Evolutionary conservation across 2,329 filamentous ascomycete genomes (phyloP).

Genomic region (Fusarium fujikuroi): DNA sequence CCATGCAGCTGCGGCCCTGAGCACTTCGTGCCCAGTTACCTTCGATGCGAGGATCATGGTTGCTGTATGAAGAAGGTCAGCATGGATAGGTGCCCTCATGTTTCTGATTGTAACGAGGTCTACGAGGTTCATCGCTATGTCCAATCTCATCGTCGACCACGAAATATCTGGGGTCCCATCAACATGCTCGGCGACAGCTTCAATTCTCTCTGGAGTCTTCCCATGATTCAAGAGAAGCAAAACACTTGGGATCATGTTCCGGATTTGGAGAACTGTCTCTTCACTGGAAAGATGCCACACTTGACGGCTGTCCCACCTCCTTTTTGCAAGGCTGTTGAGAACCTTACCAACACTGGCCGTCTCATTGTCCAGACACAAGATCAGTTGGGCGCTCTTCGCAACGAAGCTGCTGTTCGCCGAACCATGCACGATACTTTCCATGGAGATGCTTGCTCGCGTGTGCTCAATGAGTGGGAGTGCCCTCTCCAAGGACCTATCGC

Average conservation of each 20-base stretch:
- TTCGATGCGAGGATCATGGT: conserved; percentile 41
- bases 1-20: conserved; percentile 35
- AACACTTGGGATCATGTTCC: neutral
- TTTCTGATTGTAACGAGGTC: conserved; percentile 11
- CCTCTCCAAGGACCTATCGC: neutral
- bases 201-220: neutral
- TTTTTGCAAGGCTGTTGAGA: conserved; percentile 1
- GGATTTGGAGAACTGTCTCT: conserved; percentile 5
- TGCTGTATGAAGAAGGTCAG: conserved; percentile 41
- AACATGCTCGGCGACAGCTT: neutral
- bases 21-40: neutral
- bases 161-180: conserved; percentile 4
- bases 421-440: conserved; percentile 9
- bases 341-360: conserved; percentile 6
- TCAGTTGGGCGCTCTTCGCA: neutral
- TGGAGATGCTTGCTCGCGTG: conserved; percentile 21
- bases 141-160: conserved; percentile 9
- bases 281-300: neutral
- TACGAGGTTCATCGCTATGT: conserved; percentile 33
- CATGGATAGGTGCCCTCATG: conserved; percentile 28
- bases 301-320: neutral
- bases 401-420: neutral
- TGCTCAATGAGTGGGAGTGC: conserved; percentile 35
- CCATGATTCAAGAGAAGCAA: neutral
- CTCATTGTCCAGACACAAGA: conserved; percentile 6